A percentile compares a stretch with the other conserved stretches of the same genome.
Evolutionary conservation across 73 alveolate species (phyloP).

Genomic region (Paramecium sexaurelia): DNA sequence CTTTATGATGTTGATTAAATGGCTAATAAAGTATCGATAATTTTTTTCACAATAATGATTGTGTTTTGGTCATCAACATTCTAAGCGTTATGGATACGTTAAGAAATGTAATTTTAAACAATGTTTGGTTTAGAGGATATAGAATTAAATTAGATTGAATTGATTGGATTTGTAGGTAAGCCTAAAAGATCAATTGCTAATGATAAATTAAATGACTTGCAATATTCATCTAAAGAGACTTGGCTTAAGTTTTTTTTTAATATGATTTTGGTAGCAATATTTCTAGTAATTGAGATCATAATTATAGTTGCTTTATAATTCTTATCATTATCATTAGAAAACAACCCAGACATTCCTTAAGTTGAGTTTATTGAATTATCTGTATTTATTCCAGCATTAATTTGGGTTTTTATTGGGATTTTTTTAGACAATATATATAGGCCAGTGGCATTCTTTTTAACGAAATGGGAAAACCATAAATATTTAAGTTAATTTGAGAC

Average conservation of each 20-base stretch:
- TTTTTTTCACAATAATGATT: conserved; percentile 29
- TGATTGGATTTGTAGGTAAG: conserved; percentile 37
- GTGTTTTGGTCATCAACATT: conserved; percentile 57
- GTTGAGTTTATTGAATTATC: not conserved
- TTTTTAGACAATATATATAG: not conserved
- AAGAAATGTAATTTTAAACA: conserved; percentile 47
- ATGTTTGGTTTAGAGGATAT: conserved; percentile 52
- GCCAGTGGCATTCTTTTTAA: not conserved
- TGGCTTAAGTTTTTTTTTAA: not conserved
- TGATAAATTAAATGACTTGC: conserved; percentile 40
- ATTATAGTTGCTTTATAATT: not conserved
- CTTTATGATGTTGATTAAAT: not conserved
- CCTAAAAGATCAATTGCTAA: conserved; percentile 40
- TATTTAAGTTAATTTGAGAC: conserved; percentile 31
- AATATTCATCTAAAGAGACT: not conserved
- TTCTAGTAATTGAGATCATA: not conserved
- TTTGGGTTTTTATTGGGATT: conserved; percentile 42
- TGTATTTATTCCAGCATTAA: conserved; percentile 11
- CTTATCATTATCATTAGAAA: not conserved
- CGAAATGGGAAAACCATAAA: conserved; percentile 53
- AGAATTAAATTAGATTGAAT: conserved; percentile 5
- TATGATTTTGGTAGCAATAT: not conserved
- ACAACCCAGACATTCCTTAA: not conserved
- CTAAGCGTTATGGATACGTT: conserved; percentile 1
- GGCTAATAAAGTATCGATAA: not conserved